Evolutionary conservation across 2,329 filamentous ascomycete genomes (phyloP), one percentile per base, ranked within the genome.

Genomic region (Colletotrichum tanaceti): DNA sequence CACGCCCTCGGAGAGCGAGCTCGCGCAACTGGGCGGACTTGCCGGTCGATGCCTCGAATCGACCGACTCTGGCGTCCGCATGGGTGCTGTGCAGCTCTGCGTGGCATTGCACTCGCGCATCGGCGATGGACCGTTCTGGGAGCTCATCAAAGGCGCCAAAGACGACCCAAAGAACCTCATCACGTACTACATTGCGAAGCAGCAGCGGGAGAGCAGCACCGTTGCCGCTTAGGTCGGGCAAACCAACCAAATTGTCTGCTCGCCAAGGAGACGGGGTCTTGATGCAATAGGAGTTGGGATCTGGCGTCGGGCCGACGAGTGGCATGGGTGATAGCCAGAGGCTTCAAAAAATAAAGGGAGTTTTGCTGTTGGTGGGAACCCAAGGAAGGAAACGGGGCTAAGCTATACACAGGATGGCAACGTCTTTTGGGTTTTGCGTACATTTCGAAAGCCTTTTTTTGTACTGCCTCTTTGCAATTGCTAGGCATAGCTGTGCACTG

Each of bases 51-150:
- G 88, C 71, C 81, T 91, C 20, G 87, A 88, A 71, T 89, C 86
- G 71, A 75, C 80, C 32, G 88, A 90, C 73, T 89, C 87, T 55
- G 87, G 86, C 7, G 89, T 91, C 9, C 83, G 89, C 47, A 92
- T 93, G 84, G 91, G 92, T 70, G 90, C 91, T n/a, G 90, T 94
- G 53, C 89, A 93, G 76, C 84, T 94, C n/a, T 93, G 91, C 73
- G 89, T 93, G 32, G 88, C 90, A 67, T 79, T 94, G 70, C 91
- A 94, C 76, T 83, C 84, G 54, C 79, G 86, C 13, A 83, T 91
- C 10, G 88, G 89, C 14, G 88, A 90, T 63, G 78, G 74, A 11
- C 75, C 74, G 38, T 94, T 94, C 76, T 95, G 92, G 92, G 85
- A 85, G 41, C 85, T 85, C 28, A 83, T 94, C 73, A 87, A 84